A percentile compares a stretch with the other conserved stretches of the same genome.
These are phyloP conservation scores for Scutellaria baicalensis DNA, from an alignment of 257 asterid species.

Conservation along the genomic window DNA sequence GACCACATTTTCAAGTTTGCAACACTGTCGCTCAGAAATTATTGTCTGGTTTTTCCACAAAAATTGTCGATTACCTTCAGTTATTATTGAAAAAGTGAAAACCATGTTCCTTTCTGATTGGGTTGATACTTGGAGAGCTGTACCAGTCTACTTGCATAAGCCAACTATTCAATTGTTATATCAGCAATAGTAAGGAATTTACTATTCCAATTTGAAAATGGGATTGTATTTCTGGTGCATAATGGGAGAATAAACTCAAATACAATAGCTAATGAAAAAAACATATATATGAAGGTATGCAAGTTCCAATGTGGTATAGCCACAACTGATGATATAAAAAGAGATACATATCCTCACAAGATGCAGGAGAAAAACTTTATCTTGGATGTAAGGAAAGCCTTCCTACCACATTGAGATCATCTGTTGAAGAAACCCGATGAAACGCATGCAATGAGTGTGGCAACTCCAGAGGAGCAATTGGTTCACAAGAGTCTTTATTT, in stretches of 20 bases:
- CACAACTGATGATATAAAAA: not conserved
- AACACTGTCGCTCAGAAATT: too few relatives aligned
- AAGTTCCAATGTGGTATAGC: not conserved
- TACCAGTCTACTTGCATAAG: not conserved
- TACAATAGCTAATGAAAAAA: not conserved
- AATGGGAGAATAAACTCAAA: not conserved
- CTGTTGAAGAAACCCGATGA: constrained; percentile 56
- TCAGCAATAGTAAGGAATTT: not conserved
- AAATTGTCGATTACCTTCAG: not conserved
- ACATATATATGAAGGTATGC: not conserved
- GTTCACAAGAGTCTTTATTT: constrained; percentile 57
- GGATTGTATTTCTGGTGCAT: not conserved
- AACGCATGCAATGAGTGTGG: constrained; percentile 90
- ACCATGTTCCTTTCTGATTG: not conserved
- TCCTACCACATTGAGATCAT: constrained; percentile 67
- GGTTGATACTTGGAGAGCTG: not conserved
- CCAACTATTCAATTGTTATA: not conserved
- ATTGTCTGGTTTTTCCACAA: too few relatives aligned
- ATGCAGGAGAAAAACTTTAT: not conserved
- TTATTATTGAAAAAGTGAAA: not conserved
- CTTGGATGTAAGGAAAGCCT: not conserved
- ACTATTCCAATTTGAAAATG: not conserved
- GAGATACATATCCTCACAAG: not conserved
- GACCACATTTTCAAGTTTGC: too few relatives aligned
- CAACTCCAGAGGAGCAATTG: constrained; percentile 78